phyloP scores from a whole-genome alignment of 2,329 filamentous ascomycete species.

The Zasmidium angulare region DNA sequence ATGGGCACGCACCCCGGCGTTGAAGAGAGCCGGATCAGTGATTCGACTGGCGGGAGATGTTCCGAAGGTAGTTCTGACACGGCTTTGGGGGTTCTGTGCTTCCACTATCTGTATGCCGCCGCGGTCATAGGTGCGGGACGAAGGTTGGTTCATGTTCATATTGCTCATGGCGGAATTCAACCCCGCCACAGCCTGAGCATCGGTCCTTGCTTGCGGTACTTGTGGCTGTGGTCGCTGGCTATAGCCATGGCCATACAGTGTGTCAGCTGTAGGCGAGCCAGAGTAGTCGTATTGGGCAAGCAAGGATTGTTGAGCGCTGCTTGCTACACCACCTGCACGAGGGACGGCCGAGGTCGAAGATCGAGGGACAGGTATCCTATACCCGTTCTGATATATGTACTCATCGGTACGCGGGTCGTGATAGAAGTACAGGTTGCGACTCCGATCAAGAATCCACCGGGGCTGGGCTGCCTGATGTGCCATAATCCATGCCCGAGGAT shows the following conservation, averaged over 20 bases:
- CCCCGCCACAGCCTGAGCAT: no score
- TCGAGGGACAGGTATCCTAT: not conserved
- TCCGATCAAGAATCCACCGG: not conserved
- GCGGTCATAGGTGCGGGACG: not conserved
- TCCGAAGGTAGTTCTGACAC: not conserved
- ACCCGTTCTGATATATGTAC: not conserved
- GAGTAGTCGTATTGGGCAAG: no score
- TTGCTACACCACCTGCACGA: no score
- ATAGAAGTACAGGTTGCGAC: conserved; percentile 1
- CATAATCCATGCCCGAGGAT: no score
- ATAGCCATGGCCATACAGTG: no score
- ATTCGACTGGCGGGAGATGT: conserved; percentile 3
- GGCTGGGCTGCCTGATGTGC: no score
- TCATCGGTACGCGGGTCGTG: conserved; percentile 1
- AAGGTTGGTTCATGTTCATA: no score
- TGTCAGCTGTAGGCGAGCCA: no score
- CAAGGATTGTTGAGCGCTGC: no score
- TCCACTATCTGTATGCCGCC: not conserved
- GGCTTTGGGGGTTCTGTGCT: not conserved
- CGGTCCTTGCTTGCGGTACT: no score
- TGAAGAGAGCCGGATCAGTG: conserved; percentile 6
- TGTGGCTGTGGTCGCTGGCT: no score
- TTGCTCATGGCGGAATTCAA: no score
- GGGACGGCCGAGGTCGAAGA: not conserved
- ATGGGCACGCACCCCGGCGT: conserved; percentile 1